Evolutionary conservation across 129 eudicot genomes (phyloP).

Genomic region (Silybum marianum): DNA sequence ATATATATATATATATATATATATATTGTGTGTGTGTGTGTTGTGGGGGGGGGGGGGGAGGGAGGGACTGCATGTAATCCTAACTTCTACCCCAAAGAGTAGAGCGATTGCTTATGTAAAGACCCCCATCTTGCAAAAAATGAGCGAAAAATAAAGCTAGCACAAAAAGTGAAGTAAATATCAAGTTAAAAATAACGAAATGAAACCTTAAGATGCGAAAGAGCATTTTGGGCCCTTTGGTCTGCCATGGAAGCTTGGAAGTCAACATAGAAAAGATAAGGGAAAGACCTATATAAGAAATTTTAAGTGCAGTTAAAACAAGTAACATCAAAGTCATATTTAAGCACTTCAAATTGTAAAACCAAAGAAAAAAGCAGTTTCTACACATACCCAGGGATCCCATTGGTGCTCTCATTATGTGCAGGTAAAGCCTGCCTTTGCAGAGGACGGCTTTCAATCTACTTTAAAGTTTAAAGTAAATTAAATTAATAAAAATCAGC

Average conservation of each 20-base stretch:
- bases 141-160: not conserved
- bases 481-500: constrained; percentile 4
- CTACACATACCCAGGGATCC: constrained; percentile 55
- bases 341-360: not conserved
- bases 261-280: constrained; percentile 90
- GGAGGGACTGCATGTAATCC: not conserved
- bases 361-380: not conserved
- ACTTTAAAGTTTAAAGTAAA: constrained; percentile 19
- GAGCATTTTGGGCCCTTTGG: constrained; percentile 92
- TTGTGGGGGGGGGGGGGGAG: too few species aligned
- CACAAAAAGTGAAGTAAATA: not conserved
- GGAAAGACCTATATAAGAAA: constrained; percentile 60
- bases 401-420: constrained; percentile 54
- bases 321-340: not conserved
- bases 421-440: constrained; percentile 71
- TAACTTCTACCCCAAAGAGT: not conserved
- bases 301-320: constrained; percentile 8
- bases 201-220: constrained; percentile 76
- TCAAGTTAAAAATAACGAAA: not conserved
- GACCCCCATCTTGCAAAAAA: not conserved
- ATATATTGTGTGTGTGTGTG: not conserved
- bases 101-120: too few species aligned
- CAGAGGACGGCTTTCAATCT: constrained; percentile 97
- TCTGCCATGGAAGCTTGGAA: constrained; percentile 99
- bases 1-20: too few species aligned